Base-by-base conservation (phyloP, 1,139 yeast species). In the Hanseniaspora sp. region DNA sequence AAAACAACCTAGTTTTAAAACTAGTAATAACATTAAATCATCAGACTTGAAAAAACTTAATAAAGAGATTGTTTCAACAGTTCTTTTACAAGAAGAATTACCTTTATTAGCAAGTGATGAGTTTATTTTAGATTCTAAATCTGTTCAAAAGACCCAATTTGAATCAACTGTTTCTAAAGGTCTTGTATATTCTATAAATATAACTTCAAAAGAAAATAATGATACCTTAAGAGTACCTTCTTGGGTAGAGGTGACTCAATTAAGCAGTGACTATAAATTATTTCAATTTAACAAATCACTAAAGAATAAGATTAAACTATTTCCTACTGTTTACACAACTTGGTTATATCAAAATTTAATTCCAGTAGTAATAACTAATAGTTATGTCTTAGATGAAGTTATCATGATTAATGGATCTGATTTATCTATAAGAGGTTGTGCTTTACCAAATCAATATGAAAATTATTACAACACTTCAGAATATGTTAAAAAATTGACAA, bases 351-450 rank as follows among this genome's bases (percentile, higher is more conserved):
- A 92, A 0, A 76, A 70, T 58, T 57, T 87, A 9, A 61, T 86
- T 31, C 95, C 95, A 0, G 64, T 74, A 2, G 77, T 90, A 3
- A 67, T 71, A 55, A 90, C 96, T 0, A 92, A 86, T 64, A 78
- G 79, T 12, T 79, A 76, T 61, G 96, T 92, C 1, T 74, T 90
- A 18, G 77, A 77, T 55, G 71, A 65, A 15, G 61, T 64, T 33
- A 57, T 73, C 17, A 68, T 88, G 33, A 71, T 74, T 39, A 79
- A 78, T 57, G 96, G 96, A 8, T 96, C 97, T 0, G 83, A 90
- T 65, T 72, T 92, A 61, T 90, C 92, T 96, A 73, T 86, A 38
- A 94, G 95, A 0, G 98, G 98, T n/a, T 54, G 56, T 46, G 53
- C 51, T 23, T 41, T 54, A 0, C 80, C 92, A 2, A 72, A 85